phyloP scores from a whole-genome alignment of 2,329 filamentous ascomycete species.

The Xylaria sp. region DNA sequence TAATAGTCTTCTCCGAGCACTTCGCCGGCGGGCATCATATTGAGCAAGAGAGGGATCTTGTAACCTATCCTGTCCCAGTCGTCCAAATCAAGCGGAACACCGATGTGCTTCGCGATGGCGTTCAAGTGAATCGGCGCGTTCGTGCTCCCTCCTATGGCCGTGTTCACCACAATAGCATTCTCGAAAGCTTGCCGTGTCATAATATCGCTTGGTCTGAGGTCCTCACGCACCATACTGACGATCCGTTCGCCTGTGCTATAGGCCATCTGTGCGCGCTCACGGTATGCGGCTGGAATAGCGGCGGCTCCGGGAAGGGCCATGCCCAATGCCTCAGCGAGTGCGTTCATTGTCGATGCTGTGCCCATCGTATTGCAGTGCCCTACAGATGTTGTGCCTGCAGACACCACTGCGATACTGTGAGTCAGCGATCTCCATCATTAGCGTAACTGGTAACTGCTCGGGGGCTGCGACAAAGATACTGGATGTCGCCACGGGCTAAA shows the following conservation, averaged over 20 bases:
- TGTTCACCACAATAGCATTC: slow-evolving; percentile 65
- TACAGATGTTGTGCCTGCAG: slow-evolving; percentile 4
- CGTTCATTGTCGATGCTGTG: slow-evolving; percentile 65
- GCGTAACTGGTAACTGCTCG: not conserved
- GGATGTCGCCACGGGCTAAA: not conserved
- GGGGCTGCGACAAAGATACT: not conserved
- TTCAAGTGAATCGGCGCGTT: slow-evolving; percentile 68
- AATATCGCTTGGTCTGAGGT: slow-evolving; percentile 64
- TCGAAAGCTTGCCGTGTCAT: slow-evolving; percentile 66
- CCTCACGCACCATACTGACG: slow-evolving; percentile 61
- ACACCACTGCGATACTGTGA: not conserved
- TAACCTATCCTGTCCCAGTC: slow-evolving; percentile 66
- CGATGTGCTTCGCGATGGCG: slow-evolving; percentile 65
- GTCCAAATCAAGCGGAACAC: slow-evolving; percentile 61
- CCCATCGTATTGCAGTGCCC: slow-evolving; percentile 65
- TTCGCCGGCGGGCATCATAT: slow-evolving; percentile 66
- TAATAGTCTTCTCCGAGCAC: slow-evolving; percentile 65
- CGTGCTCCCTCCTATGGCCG: slow-evolving; percentile 66
- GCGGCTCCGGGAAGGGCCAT: slow-evolving; percentile 64
- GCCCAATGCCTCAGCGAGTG: slow-evolving; percentile 62
- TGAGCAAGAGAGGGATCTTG: slow-evolving; percentile 62
- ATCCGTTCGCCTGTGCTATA: slow-evolving; percentile 61
- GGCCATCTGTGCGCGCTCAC: slow-evolving; percentile 59
- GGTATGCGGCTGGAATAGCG: slow-evolving; percentile 63
- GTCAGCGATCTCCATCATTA: not conserved